Conservation (phyloP, 2,329 filamentous ascomycete species). For the Pseudocercospora vitis region DNA sequence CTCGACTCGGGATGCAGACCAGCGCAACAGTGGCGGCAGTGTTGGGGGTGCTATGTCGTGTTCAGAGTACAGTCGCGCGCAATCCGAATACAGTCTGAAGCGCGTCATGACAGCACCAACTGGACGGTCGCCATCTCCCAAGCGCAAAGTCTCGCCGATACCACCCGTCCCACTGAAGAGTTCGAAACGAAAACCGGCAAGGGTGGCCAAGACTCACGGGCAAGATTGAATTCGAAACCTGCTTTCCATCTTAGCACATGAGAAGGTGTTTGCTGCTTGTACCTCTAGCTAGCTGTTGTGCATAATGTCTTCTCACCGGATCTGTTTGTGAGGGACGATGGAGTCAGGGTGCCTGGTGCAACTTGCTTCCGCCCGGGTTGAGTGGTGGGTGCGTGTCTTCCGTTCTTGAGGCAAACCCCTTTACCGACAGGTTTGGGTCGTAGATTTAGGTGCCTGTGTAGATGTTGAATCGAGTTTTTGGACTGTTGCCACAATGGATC, state of each 20-base stretch:
- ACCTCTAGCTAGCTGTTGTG: constrained; percentile 15
- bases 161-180: not conserved
- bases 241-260: constrained; percentile 9
- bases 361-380: constrained; percentile 9
- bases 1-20: not conserved
- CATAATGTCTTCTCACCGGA: constrained; percentile 13
- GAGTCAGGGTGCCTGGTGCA: constrained; percentile 6
- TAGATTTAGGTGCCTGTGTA: constrained; percentile 3
- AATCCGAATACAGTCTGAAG: not conserved
- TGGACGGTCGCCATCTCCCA: not conserved
- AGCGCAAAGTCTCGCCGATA: not conserved
- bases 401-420: constrained; percentile 6
- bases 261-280: constrained; percentile 4
- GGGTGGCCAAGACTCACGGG: constrained; percentile 4
- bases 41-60: not conserved
- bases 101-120: constrained; percentile 6
- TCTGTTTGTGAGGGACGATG: constrained; percentile 5
- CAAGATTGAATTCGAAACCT: not conserved
- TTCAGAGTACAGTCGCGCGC: constrained; percentile 2
- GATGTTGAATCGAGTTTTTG: constrained; percentile 1
- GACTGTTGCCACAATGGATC: constrained; percentile 7
- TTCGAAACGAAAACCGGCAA: not conserved
- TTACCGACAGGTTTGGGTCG: not conserved
- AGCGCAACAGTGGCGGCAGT: constrained; percentile 3
- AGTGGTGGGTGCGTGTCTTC: constrained; percentile 3